Percentiles rank a stretch among this genome's conserved stretches.
Evolutionary conservation across 2,329 filamentous ascomycete genomes (phyloP).

Genomic region (Huntiella bhutanensis): DNA sequence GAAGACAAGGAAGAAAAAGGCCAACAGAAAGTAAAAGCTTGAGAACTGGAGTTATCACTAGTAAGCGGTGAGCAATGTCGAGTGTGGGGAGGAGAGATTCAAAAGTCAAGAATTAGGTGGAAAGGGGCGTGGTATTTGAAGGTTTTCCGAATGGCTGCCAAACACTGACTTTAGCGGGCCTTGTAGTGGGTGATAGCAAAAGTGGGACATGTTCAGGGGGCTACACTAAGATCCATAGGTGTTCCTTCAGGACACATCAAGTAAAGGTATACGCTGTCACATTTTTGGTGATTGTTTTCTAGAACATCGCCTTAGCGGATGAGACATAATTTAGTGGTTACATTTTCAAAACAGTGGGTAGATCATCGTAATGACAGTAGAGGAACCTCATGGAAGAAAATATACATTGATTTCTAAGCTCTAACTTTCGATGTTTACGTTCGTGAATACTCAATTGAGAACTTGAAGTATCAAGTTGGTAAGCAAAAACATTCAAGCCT

Average conservation of each 20-base stretch:
- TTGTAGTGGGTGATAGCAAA: background rate
- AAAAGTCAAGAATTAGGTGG: background rate
- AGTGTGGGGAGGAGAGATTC: slow-evolving; percentile 4
- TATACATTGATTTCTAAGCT: too few relatives aligned
- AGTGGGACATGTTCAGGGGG: slow-evolving; percentile 3
- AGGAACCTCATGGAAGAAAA: too few relatives aligned
- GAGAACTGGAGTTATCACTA: background rate
- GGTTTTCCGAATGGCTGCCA: background rate
- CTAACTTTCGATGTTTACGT: too few relatives aligned
- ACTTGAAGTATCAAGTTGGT: too few relatives aligned
- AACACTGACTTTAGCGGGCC: background rate
- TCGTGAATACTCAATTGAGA: too few relatives aligned
- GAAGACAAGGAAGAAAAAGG: background rate
- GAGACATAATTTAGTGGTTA: too few relatives aligned
- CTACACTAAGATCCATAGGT: background rate
- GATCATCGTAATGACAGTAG: too few relatives aligned
- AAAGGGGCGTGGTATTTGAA: slow-evolving; percentile 10
- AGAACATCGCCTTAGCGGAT: too few relatives aligned
- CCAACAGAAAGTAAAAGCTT: background rate
- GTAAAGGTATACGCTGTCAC: too few relatives aligned
- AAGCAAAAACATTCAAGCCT: too few relatives aligned
- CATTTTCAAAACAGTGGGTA: too few relatives aligned
- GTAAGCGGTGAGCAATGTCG: slow-evolving; percentile 2
- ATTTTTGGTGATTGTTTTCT: too few relatives aligned
- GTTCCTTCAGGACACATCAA: background rate